Evolutionary conservation across 2,329 filamentous ascomycete genomes (phyloP).

Genomic region (Sodiomyces alkalinus): DNA sequence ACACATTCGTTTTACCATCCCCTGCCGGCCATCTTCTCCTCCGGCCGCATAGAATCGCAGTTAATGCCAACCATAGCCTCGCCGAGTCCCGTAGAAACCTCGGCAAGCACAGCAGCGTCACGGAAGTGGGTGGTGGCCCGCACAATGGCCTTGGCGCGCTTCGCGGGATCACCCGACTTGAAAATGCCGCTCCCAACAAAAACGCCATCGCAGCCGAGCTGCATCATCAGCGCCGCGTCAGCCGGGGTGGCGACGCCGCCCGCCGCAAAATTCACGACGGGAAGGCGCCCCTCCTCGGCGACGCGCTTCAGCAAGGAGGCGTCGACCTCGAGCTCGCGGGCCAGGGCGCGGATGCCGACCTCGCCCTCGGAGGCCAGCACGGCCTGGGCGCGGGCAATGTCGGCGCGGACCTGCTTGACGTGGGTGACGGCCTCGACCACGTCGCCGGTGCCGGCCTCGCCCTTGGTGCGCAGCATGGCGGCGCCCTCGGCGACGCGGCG

Average conservation of each 20-base stretch:
- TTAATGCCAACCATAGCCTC: slow-evolving; percentile 98
- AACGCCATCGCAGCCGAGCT: slow-evolving; percentile 92
- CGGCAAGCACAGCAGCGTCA: slow-evolving; percentile 71
- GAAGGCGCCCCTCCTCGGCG: slow-evolving; percentile 71
- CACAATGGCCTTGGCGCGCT: slow-evolving; percentile 88
- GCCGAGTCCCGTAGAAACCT: slow-evolving; percentile 78
- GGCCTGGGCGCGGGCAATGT: slow-evolving; percentile 68
- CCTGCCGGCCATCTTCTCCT: slow-evolving; percentile 69
- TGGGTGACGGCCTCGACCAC: slow-evolving; percentile 93
- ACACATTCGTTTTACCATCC: slow-evolving; percentile 60
- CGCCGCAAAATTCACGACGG: slow-evolving; percentile 95
- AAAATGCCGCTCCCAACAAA: slow-evolving; percentile 97
- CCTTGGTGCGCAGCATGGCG: slow-evolving; percentile 98
- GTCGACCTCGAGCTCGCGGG: slow-evolving; percentile 68
- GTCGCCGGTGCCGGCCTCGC: slow-evolving; percentile 92
- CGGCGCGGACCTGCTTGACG: slow-evolving; percentile 76
- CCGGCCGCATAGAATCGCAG: slow-evolving; percentile 58
- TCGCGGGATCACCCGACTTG: slow-evolving; percentile 82
- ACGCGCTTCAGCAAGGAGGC: slow-evolving; percentile 72
- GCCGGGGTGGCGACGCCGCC: slow-evolving; percentile 99
- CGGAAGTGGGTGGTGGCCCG: slow-evolving; percentile 84
- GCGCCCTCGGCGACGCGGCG: slow-evolving; percentile 84
- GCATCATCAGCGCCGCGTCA: slow-evolving; percentile 95
- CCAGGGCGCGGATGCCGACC: slow-evolving; percentile 48
- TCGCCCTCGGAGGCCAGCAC: slow-evolving; percentile 46